These are phyloP conservation scores for Penicillium maclennaniae DNA, from an alignment of 495 filamentous ascomycete genomes.

Conservation along the genomic window DNA sequence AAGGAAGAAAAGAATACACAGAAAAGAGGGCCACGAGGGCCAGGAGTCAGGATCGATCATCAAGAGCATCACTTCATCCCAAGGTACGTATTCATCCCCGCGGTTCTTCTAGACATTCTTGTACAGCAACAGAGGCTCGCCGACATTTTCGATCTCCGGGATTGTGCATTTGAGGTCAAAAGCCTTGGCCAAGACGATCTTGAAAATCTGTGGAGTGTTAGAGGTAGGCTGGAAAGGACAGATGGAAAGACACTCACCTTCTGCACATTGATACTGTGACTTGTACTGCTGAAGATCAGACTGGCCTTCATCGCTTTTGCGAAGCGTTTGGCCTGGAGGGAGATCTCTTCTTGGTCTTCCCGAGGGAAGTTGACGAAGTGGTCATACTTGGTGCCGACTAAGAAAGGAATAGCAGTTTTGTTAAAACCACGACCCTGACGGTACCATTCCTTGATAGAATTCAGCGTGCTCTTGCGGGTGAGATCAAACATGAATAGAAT, in stretches of 20 bases:
- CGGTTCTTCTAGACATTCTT: conserved; percentile 58
- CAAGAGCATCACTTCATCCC: conserved; percentile 40
- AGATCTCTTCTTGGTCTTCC: conserved; percentile 97
- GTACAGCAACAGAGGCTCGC: conserved; percentile 93
- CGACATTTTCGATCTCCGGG: conserved; percentile 95
- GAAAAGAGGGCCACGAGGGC: conserved; percentile 15
- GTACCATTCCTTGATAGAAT: conserved; percentile 99
- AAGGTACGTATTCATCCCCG: conserved; percentile 38
- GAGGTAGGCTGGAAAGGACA: conserved; percentile 1
- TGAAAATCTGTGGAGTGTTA: conserved; percentile 74
- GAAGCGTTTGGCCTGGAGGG: conserved; percentile 92
- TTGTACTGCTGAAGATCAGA: conserved; percentile 96
- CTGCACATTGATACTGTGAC: conserved; percentile 98
- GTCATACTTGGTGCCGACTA: conserved; percentile 97
- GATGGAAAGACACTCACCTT: conserved; percentile 58
- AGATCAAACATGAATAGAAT: conserved; percentile 99
- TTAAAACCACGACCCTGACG: conserved; percentile 97
- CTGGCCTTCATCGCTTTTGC: conserved; percentile 97
- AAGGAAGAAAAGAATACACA: conserved; percentile 20
- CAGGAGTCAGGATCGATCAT: conserved; percentile 32
- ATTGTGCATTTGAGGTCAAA: conserved; percentile 99
- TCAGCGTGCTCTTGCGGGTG: conserved; percentile 94
- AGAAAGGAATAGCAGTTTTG: conserved; percentile 96
- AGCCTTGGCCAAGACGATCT: conserved; percentile 96
- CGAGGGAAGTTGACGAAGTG: conserved; percentile 97